phyloP scores from a whole-genome alignment of 257 asterid species.

The Coffea canephora region DNA sequence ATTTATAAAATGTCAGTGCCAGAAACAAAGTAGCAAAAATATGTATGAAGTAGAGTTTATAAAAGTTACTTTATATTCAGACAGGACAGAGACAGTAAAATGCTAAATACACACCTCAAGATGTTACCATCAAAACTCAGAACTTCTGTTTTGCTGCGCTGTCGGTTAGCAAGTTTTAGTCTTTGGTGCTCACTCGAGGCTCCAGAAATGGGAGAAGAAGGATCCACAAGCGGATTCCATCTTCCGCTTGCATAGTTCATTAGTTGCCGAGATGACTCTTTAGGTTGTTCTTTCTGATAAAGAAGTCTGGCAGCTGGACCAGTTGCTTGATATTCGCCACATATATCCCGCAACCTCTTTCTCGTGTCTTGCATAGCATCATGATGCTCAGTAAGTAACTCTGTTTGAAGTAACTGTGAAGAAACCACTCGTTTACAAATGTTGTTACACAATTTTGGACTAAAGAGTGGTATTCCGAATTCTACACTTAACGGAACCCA shows the following conservation, averaged over 20 bases:
- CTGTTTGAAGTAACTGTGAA: constrained; percentile 86
- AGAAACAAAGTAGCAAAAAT: constrained; percentile 2
- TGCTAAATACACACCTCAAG: constrained; percentile 60
- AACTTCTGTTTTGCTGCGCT: constrained; percentile 79
- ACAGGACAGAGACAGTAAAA: constrained; percentile 3
- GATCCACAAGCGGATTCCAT: constrained; percentile 93
- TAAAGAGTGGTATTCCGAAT: constrained; percentile 92
- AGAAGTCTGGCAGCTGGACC: constrained; percentile 90
- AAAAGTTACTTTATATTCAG: background rate
- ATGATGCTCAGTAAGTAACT: constrained; percentile 68
- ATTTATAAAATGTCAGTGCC: background rate
- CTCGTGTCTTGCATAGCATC: constrained; percentile 90
- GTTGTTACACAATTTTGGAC: constrained; percentile 80
- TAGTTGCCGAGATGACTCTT: constrained; percentile 55
- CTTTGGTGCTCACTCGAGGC: constrained; percentile 84
- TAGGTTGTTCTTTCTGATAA: constrained; percentile 83
- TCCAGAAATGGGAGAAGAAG: constrained; percentile 98
- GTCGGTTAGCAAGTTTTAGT: constrained; percentile 85
- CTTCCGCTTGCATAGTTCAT: constrained; percentile 97
- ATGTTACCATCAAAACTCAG: constrained; percentile 94
- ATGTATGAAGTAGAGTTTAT: background rate
- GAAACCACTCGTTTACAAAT: constrained; percentile 83
- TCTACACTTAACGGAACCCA: constrained; percentile 94
- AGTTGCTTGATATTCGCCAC: constrained; percentile 87
- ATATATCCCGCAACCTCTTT: constrained; percentile 68